Base-by-base conservation (phyloP, 2,329 filamentous ascomycete genomes). In the Colletotrichum melonis region DNA sequence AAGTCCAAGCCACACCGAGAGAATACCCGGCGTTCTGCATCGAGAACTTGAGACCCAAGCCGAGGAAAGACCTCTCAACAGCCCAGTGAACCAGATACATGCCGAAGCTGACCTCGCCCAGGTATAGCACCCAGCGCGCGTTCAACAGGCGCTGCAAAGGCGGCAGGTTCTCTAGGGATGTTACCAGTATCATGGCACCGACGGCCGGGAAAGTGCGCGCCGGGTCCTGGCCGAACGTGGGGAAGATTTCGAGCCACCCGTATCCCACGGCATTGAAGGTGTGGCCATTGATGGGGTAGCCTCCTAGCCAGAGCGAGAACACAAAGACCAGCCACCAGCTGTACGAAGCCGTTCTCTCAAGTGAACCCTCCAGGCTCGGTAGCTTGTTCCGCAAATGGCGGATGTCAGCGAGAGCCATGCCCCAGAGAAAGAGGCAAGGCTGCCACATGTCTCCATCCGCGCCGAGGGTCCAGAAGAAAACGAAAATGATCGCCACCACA, bases 1-100 rank as follows among this genome's bases (percentile, higher is more conserved):
- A 16, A 14, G 14, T 16, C 67, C 60, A 65, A n/a, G 67, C 35
- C 4, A 22, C 16, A 8, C 7, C 6, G 9, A 56, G 26, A 19
- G 26, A 58, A 46, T 66, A 49, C 2, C 67, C 60, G 9, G 52
- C 60, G 14, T 46, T 16, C 32, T 65, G n/a, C 22, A 69, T 24
- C 35, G 22, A 6, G 14, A 26, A 38, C 38, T 38, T 69, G n/a
- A 69, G 30, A 14, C 60, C 60, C 52, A 26, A 22, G 24, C 22
- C 19, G 14, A 46, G 9, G 26, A 19, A 66, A 11, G 24, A 56
- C 24, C 30, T 60, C n/a, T 46, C 63, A 12, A 26, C 46, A 11
- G 46, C 24, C 0, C 91, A 92, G 75, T 93, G 91, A 9, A 92
- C 85, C 9, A 93, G 83, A 80, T 93, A 93, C 16, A 93, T 81